Percentiles rank a stretch among this genome's conserved stretches.
phyloP scores from a whole-genome alignment of 192 early-diverging fungal genomes.

The Podochytrium sp. region DNA sequence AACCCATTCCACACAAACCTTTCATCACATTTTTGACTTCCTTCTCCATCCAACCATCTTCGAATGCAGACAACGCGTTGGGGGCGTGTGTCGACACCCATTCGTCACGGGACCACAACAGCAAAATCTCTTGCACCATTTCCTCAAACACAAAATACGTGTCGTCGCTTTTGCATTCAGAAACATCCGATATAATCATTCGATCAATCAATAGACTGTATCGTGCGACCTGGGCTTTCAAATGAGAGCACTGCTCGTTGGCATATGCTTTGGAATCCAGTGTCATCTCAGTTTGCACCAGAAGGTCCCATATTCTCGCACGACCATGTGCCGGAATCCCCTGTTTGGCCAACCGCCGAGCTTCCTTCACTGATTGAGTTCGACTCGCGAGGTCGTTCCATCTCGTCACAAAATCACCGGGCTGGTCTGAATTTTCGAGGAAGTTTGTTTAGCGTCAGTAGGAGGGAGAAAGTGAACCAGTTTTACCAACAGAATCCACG shows the following conservation, averaged over 20 bases:
- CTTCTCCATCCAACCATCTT: not conserved
- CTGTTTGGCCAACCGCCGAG: conserved; percentile 38
- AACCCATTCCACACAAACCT: conserved; percentile 9
- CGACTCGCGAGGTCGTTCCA: conserved; percentile 29
- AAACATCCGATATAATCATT: conserved; percentile 47
- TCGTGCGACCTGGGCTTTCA: conserved; percentile 38
- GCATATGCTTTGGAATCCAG: conserved; percentile 28
- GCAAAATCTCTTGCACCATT: conserved; percentile 45
- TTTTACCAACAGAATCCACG: not conserved
- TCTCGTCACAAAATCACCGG: conserved; percentile 32
- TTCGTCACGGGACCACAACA: conserved; percentile 54
- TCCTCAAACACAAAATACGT: conserved; percentile 66
- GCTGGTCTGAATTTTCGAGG: too few species aligned
- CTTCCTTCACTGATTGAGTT: conserved; percentile 23
- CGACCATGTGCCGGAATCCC: conserved; percentile 49
- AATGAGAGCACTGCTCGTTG: conserved; percentile 29
- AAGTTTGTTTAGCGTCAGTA: not conserved
- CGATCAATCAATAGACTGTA: conserved; percentile 52
- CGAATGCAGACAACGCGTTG: not conserved
- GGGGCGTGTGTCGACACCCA: conserved; percentile 46
- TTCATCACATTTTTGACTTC: conserved; percentile 3
- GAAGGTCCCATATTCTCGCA: conserved; percentile 48
- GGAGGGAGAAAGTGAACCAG: not conserved
- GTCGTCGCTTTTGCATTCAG: conserved; percentile 58
- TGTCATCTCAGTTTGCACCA: conserved; percentile 48